Evolutionary conservation across 306 rosid genomes (phyloP), one percentile per base, ranked within the genome.

Genomic region (Dalbergia oliveri): DNA sequence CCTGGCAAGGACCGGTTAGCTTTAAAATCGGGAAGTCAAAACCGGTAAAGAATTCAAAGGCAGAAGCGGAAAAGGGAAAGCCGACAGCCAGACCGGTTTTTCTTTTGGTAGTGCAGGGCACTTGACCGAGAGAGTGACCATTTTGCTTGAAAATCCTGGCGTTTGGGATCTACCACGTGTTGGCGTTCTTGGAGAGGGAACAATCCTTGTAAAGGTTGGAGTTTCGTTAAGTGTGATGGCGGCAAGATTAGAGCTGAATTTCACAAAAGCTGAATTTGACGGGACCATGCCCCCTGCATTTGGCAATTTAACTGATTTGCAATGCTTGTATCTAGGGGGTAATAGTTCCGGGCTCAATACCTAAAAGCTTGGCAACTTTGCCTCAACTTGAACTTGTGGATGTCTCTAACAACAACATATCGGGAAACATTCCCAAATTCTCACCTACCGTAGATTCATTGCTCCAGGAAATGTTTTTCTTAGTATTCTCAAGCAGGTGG

Each of bases 281-380:
- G 95, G 95, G 51, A 87, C 75, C 14, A 87, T 91, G 47, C 89
- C 95, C 4, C 83, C 93, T 0, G 88, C 84, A 2, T 87, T 86
- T 72, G 83, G 85, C 10, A 85, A 83, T 26, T 87, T 76, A 47
- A 87, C 89, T 4, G 73, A 82, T 15, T 60, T 91, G 60, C 76
- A 74, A 51, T 73, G 3, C 15, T 81, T 91, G 87, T 10, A 50
- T 43, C 58, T 89, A 66, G 77, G 18, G 9, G 79, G 79, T 26
- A 91, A 91, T 58, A 54, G 70, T 54, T 81, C 67, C 81, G 0
- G 93, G 95, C 4, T n/a, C 84, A 4, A 87, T 91, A 13, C 93
- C 57, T 50, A 8, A 50, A 0, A n/a, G 2, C 5, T 50, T 50
- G 57, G 14, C 18, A 50, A 50, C 18, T 12, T 4, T 50, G 57